Evolutionary conservation across 257 asterid genomes (phyloP).

Genomic region (Misopates orontium): DNA sequence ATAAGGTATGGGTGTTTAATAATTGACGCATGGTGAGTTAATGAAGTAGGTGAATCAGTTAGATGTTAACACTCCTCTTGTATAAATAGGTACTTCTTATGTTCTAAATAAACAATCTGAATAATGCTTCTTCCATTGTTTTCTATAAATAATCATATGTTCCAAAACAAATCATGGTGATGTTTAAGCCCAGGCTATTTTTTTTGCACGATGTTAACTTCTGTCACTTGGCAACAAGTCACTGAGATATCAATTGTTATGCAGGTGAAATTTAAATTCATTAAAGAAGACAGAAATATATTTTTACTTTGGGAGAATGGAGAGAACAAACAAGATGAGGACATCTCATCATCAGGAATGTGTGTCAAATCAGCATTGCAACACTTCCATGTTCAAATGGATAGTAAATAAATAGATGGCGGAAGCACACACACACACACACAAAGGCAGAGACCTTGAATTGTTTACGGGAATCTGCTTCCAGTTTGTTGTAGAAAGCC

Average conservation of each 20-base stretch:
- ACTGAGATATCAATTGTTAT: not conserved
- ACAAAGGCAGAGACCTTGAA: constrained; percentile 64
- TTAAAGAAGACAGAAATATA: not conserved
- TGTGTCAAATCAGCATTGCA: constrained; percentile 19
- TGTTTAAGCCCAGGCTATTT: too few species aligned
- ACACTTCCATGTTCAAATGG: not conserved
- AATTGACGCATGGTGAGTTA: too few species aligned
- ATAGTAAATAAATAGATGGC: constrained; percentile 16
- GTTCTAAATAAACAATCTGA: too few species aligned
- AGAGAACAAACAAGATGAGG: constrained; percentile 6
- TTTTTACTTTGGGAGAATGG: not conserved
- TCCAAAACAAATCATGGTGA: too few species aligned
- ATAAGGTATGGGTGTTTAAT: too few species aligned
- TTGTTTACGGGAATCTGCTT: constrained; percentile 77
- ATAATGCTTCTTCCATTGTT: too few species aligned
- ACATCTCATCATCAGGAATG: not conserved
- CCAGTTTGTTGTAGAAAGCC: constrained; percentile 71
- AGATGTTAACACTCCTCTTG: too few species aligned
- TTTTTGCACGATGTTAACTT: not conserved
- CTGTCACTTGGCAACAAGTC: constrained; percentile 13
- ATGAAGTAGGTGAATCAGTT: too few species aligned
- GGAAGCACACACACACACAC: not conserved
- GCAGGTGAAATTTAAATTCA: constrained; percentile 15
- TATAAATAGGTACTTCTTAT: too few species aligned
- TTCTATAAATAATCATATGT: too few species aligned